These are phyloP conservation scores for Coleophoma crateriformis DNA, from an alignment of 2,329 filamentous ascomycete species.

Conservation along the genomic window DNA sequence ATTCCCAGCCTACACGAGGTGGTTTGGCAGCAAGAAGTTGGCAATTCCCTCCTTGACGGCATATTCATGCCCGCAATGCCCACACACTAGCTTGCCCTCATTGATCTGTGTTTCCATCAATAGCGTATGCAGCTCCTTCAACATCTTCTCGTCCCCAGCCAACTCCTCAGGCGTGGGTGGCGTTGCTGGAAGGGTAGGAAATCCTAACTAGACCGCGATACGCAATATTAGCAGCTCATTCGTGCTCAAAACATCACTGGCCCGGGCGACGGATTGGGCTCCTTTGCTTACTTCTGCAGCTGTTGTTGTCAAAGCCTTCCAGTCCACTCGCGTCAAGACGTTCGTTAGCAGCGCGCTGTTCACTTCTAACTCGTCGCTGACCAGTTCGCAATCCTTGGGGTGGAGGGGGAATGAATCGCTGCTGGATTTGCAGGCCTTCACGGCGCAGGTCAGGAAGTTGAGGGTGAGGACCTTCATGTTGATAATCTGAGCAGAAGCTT, in stretches of 20 bases:
- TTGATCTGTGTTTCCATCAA: slow-evolving; percentile 85
- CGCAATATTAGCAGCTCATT: background rate
- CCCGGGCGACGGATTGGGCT: too few relatives aligned
- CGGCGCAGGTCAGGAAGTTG: slow-evolving; percentile 94
- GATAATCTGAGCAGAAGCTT: background rate
- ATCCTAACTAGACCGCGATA: slow-evolving; percentile 60
- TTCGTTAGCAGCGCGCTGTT: slow-evolving; percentile 79
- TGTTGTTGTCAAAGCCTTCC: slow-evolving; percentile 72
- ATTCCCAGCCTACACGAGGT: slow-evolving; percentile 56
- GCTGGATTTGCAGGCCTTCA: slow-evolving; percentile 86
- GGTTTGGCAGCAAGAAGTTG: slow-evolving; percentile 90
- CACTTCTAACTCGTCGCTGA: slow-evolving; percentile 74
- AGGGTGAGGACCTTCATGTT: slow-evolving; percentile 91
- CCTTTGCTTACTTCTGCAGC: slow-evolving; percentile 60
- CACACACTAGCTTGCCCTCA: slow-evolving; percentile 86
- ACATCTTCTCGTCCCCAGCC: slow-evolving; percentile 59
- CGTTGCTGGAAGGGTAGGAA: slow-evolving; percentile 63
- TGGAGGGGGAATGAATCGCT: slow-evolving; percentile 82
- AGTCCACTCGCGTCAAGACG: slow-evolving; percentile 82
- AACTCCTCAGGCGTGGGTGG: slow-evolving; percentile 59
- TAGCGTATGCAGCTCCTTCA: slow-evolving; percentile 74
- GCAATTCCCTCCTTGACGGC: slow-evolving; percentile 92
- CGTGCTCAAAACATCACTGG: background rate
- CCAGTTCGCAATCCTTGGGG: slow-evolving; percentile 86
- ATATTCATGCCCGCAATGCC: slow-evolving; percentile 90